A percentile compares a stretch with the other conserved stretches of the same genome.
phyloP scores from a whole-genome alignment of 2,329 filamentous ascomycete species.

The Colletotrichum noveboracense region DNA sequence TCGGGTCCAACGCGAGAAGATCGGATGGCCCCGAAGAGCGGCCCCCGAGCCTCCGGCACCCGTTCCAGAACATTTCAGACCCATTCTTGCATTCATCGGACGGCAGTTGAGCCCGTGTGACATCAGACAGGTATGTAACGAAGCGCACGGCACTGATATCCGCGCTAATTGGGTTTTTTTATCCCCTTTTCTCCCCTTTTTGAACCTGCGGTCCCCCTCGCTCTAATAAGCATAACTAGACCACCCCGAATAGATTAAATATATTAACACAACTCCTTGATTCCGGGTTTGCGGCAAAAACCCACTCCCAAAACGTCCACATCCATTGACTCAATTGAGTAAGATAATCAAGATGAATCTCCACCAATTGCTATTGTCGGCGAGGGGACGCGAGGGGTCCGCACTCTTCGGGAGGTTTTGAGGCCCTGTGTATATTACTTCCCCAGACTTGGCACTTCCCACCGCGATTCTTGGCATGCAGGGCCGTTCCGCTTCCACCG shows the following conservation, averaged over 20 bases:
- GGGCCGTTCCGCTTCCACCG: neutral
- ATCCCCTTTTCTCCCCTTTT: neutral
- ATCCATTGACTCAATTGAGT: neutral
- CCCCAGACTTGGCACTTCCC: neutral
- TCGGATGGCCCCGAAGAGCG: neutral
- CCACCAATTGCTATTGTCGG: neutral
- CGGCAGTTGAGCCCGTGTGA: neutral
- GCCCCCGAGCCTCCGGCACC: neutral
- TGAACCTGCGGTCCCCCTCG: neutral
- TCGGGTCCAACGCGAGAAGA: neutral
- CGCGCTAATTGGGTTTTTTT: neutral
- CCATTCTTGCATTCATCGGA: neutral
- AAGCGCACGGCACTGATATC: neutral
- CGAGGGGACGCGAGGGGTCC: neutral
- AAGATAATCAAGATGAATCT: neutral
- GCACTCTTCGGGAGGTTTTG: neutral
- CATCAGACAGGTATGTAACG: neutral
- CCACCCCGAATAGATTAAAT: neutral
- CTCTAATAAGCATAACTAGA: neutral
- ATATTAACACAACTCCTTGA: neutral
- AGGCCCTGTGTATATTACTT: neutral
- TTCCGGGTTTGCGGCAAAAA: neutral
- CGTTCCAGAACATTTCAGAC: neutral
- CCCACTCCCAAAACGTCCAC: neutral
- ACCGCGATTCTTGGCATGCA: neutral